Conservation (phyloP, 2,329 filamentous ascomycete species). For the Dothidotthia symphoricarpi region DNA sequence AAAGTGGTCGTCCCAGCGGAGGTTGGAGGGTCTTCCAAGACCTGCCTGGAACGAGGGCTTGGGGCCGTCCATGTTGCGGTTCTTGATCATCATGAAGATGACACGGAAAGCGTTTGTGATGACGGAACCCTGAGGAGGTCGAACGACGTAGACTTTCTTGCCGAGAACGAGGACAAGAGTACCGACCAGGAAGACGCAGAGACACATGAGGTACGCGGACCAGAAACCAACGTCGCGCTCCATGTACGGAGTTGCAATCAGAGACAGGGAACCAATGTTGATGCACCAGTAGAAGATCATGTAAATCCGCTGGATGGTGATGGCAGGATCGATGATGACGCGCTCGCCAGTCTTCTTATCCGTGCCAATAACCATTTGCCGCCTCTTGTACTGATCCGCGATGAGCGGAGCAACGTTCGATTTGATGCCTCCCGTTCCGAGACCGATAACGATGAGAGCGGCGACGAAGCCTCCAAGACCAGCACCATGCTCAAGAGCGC, state of each 20-base stretch:
- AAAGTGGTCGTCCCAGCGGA: slow-evolving; percentile 68
- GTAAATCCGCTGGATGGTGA: slow-evolving; percentile 51
- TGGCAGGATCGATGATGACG: slow-evolving; percentile 48
- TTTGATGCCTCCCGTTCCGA: slow-evolving; percentile 80
- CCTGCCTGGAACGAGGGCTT: slow-evolving; percentile 65
- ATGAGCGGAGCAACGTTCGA: slow-evolving; percentile 64
- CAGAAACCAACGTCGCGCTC: slow-evolving; percentile 69
- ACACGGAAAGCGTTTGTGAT: slow-evolving; percentile 55
- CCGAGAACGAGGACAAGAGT: slow-evolving; percentile 52
- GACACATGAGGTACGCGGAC: slow-evolving; percentile 63
- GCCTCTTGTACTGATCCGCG: slow-evolving; percentile 49
- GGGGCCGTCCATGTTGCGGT: slow-evolving; percentile 58
- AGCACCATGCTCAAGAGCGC: slow-evolving; percentile 60
- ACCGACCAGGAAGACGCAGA: slow-evolving; percentile 65
- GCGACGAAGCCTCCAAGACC: slow-evolving; percentile 63
- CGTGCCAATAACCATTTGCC: slow-evolving; percentile 43
- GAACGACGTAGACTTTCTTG: slow-evolving; percentile 40
- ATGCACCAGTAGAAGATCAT: slow-evolving; percentile 72
- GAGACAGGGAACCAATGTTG: slow-evolving; percentile 68
- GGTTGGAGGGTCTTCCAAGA: slow-evolving; percentile 46
- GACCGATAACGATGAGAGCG: slow-evolving; percentile 64
- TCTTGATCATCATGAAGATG: slow-evolving; percentile 57
- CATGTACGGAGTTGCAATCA: slow-evolving; percentile 68
- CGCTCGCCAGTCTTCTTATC: slow-evolving; percentile 47
- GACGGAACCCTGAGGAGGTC: slow-evolving; percentile 41